These are phyloP conservation scores for Proteromonas lacertae DNA, from an alignment of 352 stramenopile genomes.

Conservation along the genomic window DNA sequence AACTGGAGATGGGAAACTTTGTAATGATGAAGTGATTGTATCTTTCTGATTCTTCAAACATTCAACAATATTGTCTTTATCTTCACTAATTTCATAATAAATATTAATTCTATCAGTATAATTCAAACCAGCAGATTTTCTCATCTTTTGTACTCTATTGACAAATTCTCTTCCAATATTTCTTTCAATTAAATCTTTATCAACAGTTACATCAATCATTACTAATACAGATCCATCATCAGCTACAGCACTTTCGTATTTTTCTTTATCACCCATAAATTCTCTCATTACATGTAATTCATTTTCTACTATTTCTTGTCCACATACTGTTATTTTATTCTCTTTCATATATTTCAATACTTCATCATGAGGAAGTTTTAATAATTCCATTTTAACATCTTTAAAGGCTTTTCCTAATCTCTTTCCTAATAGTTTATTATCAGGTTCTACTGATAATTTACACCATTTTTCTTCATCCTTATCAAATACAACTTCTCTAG, in stretches of 20 bases:
- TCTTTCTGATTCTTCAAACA: neutral
- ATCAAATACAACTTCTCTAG: constrained; percentile 44
- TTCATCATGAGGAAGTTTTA: constrained; percentile 12
- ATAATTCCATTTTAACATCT: constrained; percentile 26
- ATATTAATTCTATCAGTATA: constrained; percentile 76
- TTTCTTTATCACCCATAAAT: constrained; percentile 45
- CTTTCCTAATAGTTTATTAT: constrained; percentile 64
- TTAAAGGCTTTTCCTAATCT: constrained; percentile 77
- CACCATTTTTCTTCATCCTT: constrained; percentile 52
- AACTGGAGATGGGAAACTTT: no score
- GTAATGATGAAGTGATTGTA: no score
- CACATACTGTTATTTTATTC: constrained; percentile 24
- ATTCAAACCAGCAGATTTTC: constrained; percentile 72
- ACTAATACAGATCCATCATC: constrained; percentile 43
- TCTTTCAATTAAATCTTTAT: constrained; percentile 65
- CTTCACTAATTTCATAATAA: constrained; percentile 44
- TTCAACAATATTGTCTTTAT: constrained; percentile 11
- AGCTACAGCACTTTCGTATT: constrained; percentile 26
- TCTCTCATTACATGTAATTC: constrained; percentile 52
- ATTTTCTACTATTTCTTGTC: constrained; percentile 30
- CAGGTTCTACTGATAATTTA: constrained; percentile 59
- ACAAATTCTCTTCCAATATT: constrained; percentile 74
- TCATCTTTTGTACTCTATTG: constrained; percentile 85
- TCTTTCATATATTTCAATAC: constrained; percentile 13
- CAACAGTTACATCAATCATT: constrained; percentile 63